Base-by-base conservation (phyloP, 305 asterid species). In the Fraxinus sp. region DNA sequence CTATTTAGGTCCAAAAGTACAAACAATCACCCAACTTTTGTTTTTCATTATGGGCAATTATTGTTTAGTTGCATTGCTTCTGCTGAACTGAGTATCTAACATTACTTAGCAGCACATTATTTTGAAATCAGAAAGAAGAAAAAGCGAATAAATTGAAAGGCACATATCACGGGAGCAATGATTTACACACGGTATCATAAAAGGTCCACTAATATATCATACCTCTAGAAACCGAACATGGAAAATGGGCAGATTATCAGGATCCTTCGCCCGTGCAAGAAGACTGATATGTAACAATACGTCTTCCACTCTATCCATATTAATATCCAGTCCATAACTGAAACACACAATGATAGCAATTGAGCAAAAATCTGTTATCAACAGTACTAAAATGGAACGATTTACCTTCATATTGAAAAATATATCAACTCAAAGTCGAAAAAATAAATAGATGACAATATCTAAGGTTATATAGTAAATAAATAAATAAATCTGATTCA, bases 281-380 rank as follows among this genome's bases (percentile, higher is more conserved):
- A 94, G 93, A 87, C 88, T 91, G 72, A 87, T 94, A 85, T 96
- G 99, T 85, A 96, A 83, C 88, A 94, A 81, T 77, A 94, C 99
- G 77, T 93, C 98, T 91, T 96, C 98, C 77, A 86, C 97, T 89
- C 90, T 91, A 77, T 93, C 97, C 91, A 92, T 85, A 86, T 92
- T 92, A 80, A 94, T 90, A 88, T 95, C 97, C 87, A 92, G 86
- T 39, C 88, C 59, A 49, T 49, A 49, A 14, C 59, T 96, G 88
- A 86, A 83, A 85, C 83, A 79, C 75, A 81, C 30, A 81, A 62
- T 35, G 82, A 85, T 39, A 75, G 71, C 59, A 75, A 73, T 36
- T 36, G 77, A 75, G 75, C 70, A 52, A 66, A 82, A 75, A 78
- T n/a, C 59, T 78, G 68, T 26, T 13, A 57, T 68, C 75, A 24